Base-by-base conservation (phyloP, 2,329 filamentous ascomycete species). In the Ophiostoma perfectum region DNA sequence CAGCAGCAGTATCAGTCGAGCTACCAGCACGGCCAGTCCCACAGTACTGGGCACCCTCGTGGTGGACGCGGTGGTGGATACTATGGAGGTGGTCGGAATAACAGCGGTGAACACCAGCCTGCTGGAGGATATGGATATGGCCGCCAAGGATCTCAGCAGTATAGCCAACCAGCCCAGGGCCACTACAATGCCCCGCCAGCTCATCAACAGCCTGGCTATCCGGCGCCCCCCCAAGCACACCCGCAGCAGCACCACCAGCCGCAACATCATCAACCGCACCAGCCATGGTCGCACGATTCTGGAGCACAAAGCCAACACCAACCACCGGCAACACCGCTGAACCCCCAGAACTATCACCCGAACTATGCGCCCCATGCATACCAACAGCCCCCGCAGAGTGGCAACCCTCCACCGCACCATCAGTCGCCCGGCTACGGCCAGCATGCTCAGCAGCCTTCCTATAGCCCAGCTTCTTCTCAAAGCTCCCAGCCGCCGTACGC, bases 301-400 rank as follows among this genome's bases (percentile, higher is more conserved):
- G 75, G 74, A 3, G 47, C 52, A 4, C 68, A 60, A 65, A 44
- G 47, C 65, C 68, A 67, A 8, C 47, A 64, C 39, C 78, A 79
- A 71, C 75, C 77, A n/a, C 78, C 81, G 45, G 83, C 84, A 73
- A 77, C 78, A 60, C 79, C 80, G 55, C 77, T 87, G 45, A 80
- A 84, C 65, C 77, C 82, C 44, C 79, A 82, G 70, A 84, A 84
- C 73, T 87, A 87, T 73, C 85, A 86, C 72, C 84, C 84, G 45
- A 86, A 84, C 75, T 88, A 86, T 74, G 81, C 84, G 52, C 82
- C 82, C 55, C 86, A 87, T 72, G 76, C 80, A 8, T 88, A 86
- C 69, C 75, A 79, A 18, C 74, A 77, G 69, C 78, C 77, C 47
- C 77, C 77, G 64, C 78, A 75, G 73, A 78, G 63, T 14, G 42